Conservation (phyloP, 2,329 filamentous ascomycete genomes). For the Microcera coccophila region DNA sequence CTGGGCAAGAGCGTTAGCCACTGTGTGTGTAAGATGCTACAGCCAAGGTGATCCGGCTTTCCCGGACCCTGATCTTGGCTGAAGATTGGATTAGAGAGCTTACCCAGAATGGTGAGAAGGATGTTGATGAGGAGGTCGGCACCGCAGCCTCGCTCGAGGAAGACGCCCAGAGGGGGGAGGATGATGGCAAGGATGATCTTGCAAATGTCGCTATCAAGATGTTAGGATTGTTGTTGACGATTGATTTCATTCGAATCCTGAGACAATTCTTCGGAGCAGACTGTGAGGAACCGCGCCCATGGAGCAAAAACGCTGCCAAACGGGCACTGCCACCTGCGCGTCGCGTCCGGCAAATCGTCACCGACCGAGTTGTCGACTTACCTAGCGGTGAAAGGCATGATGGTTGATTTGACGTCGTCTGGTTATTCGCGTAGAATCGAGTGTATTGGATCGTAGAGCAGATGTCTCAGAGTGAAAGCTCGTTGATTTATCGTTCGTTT, state of each 20-base stretch:
- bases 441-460: too few relatives aligned
- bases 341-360: conserved; percentile 20
- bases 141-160: conserved; percentile 88
- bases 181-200: conserved; percentile 81
- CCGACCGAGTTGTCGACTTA: conserved; percentile 34
- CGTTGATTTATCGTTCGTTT: neutral
- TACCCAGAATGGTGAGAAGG: conserved; percentile 71
- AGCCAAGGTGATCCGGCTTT: conserved; percentile 38
- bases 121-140: conserved; percentile 91
- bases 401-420: conserved; percentile 26
- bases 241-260: too few relatives aligned
- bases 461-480: neutral
- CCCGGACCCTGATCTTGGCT: conserved; percentile 23
- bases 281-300: too few relatives aligned
- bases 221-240: neutral
- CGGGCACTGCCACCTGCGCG: too few relatives aligned
- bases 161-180: conserved; percentile 86
- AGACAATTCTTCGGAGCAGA: too few relatives aligned
- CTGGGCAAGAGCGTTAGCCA: conserved; percentile 32
- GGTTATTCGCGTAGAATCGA: conserved; percentile 4
- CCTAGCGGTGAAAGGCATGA: conserved; percentile 58
- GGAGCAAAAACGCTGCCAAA: too few relatives aligned
- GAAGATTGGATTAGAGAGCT: conserved; percentile 21
- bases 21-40: too few relatives aligned
- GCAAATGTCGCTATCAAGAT: conserved; percentile 49